A percentile compares a stretch with the other conserved stretches of the same genome.
These are phyloP conservation scores for Calonectria pauciramosa DNA, from an alignment of 2,329 filamentous ascomycete genomes.

Conservation along the genomic window DNA sequence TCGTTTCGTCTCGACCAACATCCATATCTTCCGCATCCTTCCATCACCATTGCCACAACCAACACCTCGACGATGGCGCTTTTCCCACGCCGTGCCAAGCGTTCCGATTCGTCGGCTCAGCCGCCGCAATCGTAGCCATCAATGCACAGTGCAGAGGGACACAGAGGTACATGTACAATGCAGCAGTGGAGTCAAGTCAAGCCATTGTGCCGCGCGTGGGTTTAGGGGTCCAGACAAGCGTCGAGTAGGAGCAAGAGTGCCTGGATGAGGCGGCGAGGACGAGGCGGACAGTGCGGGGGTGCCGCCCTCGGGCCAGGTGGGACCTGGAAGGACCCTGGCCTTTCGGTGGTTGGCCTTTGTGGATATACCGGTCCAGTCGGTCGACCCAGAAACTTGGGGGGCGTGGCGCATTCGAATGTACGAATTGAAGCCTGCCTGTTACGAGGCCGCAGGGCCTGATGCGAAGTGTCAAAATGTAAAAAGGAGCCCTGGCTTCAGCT, in stretches of 20 bases:
- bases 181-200: neutral
- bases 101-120: neutral
- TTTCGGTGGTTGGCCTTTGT: neutral
- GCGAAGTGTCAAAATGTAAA: neutral
- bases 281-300: conserved; percentile 30
- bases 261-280: conserved; percentile 16
- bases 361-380: conserved; percentile 1
- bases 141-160: neutral
- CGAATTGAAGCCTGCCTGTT: neutral
- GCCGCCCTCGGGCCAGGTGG: neutral
- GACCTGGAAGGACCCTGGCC: neutral
- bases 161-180: neutral
- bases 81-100: neutral
- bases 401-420: neutral
- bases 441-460: neutral
- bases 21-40: neutral
- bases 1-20: neutral
- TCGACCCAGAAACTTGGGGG: neutral
- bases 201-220: neutral
- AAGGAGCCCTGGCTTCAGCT: neutral
- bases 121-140: neutral
- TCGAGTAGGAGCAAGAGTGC: neutral
- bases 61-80: neutral
- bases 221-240: conserved; percentile 1
- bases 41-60: neutral